Evolutionary conservation across 768 basidiomycete genomes (phyloP).

Genomic region (Hirschioporus abietinus): DNA sequence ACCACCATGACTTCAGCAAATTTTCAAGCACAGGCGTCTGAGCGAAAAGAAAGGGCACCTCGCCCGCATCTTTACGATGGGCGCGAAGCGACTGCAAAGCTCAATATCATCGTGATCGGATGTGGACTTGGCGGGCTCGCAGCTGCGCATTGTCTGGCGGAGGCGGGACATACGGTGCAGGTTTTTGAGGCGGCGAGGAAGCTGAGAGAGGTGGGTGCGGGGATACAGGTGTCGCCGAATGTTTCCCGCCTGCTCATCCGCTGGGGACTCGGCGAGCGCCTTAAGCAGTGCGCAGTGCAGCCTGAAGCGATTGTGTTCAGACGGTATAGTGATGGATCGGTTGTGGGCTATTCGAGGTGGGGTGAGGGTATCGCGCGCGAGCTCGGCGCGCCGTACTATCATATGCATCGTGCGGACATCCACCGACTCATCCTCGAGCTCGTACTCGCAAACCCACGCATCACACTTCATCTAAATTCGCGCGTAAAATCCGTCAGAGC

Average conservation of each 20-base stretch:
- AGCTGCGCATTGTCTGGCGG: constrained; percentile 32
- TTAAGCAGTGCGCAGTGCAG: constrained; percentile 27
- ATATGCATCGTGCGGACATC: constrained; percentile 39
- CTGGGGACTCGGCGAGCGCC: constrained; percentile 32
- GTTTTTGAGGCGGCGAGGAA: constrained; percentile 32
- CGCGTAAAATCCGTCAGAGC: constrained; percentile 27
- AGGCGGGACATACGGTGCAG: constrained; percentile 35
- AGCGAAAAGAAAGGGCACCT: neutral
- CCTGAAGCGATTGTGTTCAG: constrained; percentile 35
- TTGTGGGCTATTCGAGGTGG: constrained; percentile 34
- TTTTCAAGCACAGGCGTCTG: neutral
- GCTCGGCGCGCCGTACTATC: constrained; percentile 36
- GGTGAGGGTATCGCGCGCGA: constrained; percentile 22
- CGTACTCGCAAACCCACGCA: constrained; percentile 20
- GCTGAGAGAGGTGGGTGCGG: constrained; percentile 37
- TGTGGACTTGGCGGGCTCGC: constrained; percentile 38
- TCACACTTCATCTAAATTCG: constrained; percentile 28
- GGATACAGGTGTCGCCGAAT: constrained; percentile 39
- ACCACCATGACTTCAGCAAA: neutral
- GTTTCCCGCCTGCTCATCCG: constrained; percentile 29
- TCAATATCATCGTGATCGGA: constrained; percentile 36
- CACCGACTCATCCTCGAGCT: constrained; percentile 35
- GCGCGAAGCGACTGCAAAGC: constrained; percentile 26
- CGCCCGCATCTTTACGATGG: constrained; percentile 21
- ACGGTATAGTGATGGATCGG: constrained; percentile 30